Percentiles rank a stretch among this genome's conserved stretches.
These are phyloP conservation scores for Vigna radiata DNA, from an alignment of 306 rosid genomes.

Conservation along the genomic window DNA sequence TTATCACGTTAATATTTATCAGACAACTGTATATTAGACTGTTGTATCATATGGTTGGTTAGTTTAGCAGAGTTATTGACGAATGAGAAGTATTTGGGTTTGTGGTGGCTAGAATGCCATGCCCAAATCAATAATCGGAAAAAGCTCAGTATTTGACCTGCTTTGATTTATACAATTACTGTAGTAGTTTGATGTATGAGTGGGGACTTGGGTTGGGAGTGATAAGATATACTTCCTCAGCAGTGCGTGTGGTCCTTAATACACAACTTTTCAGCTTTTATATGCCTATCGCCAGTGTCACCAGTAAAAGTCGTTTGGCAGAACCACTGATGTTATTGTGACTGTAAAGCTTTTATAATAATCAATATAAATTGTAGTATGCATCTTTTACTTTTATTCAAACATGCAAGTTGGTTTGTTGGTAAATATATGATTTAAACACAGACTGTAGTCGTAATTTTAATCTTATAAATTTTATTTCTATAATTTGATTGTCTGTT, in stretches of 20 bases:
- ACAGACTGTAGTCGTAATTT: conserved; percentile 21
- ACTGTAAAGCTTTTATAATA: neutral
- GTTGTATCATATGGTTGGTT: conserved; percentile 6
- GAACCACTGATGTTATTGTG: neutral
- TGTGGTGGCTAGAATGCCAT: conserved; percentile 2
- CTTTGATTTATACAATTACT: conserved; percentile 1
- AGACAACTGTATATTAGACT: neutral
- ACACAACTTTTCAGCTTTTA: too few species aligned
- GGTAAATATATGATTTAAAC: conserved; percentile 25
- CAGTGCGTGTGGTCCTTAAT: too few species aligned
- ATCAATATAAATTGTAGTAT: neutral
- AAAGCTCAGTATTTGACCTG: conserved; percentile 9
- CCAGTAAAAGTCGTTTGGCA: too few species aligned
- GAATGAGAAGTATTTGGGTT: neutral
- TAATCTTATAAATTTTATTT: neutral
- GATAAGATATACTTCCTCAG: too few species aligned
- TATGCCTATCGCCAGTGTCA: too few species aligned
- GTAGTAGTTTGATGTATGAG: neutral
- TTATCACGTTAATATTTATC: conserved; percentile 18
- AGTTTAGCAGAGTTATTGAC: neutral
- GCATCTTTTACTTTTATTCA: conserved; percentile 10
- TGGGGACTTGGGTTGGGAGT: too few species aligned
- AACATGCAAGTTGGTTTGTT: conserved; percentile 27
- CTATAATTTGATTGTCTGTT: conserved; percentile 26
- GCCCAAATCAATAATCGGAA: neutral